Base-by-base conservation (phyloP, 306 rosid species). In the Parietaria judaica region DNA sequence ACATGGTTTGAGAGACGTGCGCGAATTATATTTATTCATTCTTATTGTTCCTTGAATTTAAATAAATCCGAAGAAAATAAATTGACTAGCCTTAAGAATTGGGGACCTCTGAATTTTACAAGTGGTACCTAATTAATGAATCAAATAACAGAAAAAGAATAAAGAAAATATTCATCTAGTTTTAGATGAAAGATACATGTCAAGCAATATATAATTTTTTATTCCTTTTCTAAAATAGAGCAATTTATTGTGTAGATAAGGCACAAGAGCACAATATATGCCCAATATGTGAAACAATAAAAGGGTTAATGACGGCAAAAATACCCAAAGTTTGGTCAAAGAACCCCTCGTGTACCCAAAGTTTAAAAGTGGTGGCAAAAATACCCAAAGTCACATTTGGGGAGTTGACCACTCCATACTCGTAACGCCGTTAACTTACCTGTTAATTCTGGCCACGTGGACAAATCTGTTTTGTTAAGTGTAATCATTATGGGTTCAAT, bases 81-180 rank as follows among this genome's bases (percentile, higher is more conserved):
- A 51, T 61, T 51, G 68, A 63, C 63, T 35, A 13, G 66, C 58
- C 58, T 66, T 14, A 9, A 53, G 36, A 38, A 48, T 60, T 39
- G 56, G 59, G 69, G 60, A 56, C 75, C 44, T 53, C 16, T 13
- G 15, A 54, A 13, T 35, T 39, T 43, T 52, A 31, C 58, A 15
- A 43, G 47, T 49, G 61, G 69, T 14, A 11, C 57, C 55, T 61
- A 66, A 68, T 72, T 60, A 78, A 45, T 58, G 70, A 57, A 71
- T 56, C 44, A 75, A 72, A 72, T 62, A 59, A 54, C 36, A 14
- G 17, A 68, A 63, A 23, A 51, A 62, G 82, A 73, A 78, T 74
- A 59, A 65, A 70, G 74, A 36, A n/a, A 54, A 49, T 58, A 35
- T 61, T 43, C 50, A 65, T 61, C 55, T 58, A 65, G 60, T 61